Base-by-base conservation (phyloP, 2,329 filamentous ascomycete genomes). In the Atkinsonella texensis region DNA sequence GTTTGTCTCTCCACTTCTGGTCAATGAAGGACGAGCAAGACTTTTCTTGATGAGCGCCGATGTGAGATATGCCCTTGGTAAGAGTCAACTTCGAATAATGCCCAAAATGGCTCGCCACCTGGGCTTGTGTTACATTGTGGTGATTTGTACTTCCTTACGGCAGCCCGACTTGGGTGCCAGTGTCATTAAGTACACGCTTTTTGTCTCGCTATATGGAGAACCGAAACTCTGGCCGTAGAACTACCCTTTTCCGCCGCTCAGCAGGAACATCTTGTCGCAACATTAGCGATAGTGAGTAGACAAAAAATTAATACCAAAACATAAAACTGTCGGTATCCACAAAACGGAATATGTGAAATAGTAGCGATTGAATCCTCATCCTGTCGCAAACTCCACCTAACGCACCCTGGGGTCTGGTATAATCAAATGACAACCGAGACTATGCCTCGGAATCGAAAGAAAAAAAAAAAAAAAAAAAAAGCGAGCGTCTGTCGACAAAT, bases 301-400 rank as follows among this genome's bases (percentile, higher is more conserved):
- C 46, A 10, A 40, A 31, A 32, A 39, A 40, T n/a, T n/a, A 11
- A 9, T 12, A 28, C 28, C 13, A 54, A 11, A 35, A 44, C 47
- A 53, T 45, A 49, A 44, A 40, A 18, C 20, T 6, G 18, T 52
- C 59, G 60, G 61, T 59, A 56, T 63, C 55, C 50, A 53, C 47
- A 54, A 55, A 58, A 20, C 11, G 15, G 12, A 31, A 31, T 9
- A 45, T 31, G 57, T 50, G 56, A 44, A 50, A 54, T 58, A 35
- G 44, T 39, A 52, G 41, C 52, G 46, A 55, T 48, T 55, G 53
- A 53, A 35, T 35, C 53, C 53, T 54, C 43, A 53, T 54, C 52
- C 46, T 40, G 54, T 49, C 54, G 50, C 54, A 52, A 57, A 57
- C 53, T 52, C 55, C 56, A 41, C 28, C 52, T 23, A 47, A 58